Conservation (phyloP, 2,329 filamentous ascomycete species). For the Ceratocystiopsis sp. region DNA sequence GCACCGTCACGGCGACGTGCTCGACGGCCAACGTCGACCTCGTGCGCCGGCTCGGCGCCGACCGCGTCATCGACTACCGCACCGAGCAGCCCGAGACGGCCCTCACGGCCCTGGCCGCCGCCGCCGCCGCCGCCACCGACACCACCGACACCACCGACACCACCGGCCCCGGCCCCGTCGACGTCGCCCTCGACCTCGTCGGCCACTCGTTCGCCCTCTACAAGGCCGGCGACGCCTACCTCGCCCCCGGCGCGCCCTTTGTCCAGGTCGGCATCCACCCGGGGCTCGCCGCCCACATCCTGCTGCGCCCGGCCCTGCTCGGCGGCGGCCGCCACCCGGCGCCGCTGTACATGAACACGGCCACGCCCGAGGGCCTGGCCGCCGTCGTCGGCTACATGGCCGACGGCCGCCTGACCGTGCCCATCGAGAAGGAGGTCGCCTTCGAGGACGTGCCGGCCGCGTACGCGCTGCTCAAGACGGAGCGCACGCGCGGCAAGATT, state of each 20-base stretch:
- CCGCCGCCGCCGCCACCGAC: conserved; percentile 6
- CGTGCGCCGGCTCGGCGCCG: conserved; percentile 28
- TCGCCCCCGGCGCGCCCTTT: conserved; percentile 10
- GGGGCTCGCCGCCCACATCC: conserved; percentile 2
- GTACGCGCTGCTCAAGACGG: conserved; percentile 16
- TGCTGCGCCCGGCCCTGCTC: conserved; percentile 7
- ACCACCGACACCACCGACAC: too few relatives aligned
- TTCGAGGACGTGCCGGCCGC: conserved; percentile 16
- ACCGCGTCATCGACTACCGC: conserved; percentile 28
- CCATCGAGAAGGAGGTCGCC: conserved; percentile 16
- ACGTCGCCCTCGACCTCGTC: conserved; percentile 14
- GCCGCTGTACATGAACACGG: conserved; percentile 5
- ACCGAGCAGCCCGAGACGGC: conserved; percentile 19
- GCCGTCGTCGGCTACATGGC: conserved; percentile 13
- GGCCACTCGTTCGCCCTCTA: conserved; percentile 11
- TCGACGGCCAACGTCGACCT: conserved; percentile 27
- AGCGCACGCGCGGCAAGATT: conserved; percentile 18
- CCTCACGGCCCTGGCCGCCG: conserved; percentile 18
- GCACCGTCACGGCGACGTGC: conserved; percentile 29
- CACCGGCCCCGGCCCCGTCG: conserved; percentile 8
- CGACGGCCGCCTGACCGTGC: conserved; percentile 12
- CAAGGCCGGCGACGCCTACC: conserved; percentile 7
- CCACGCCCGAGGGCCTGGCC: conserved; percentile 1
- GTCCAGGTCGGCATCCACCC: conserved; percentile 9
- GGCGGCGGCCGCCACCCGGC: conserved; percentile 7